A percentile compares a stretch with the other conserved stretches of the same genome.
Evolutionary conservation across 2,329 filamentous ascomycete genomes (phyloP).

Genomic region (Trichothecium sympodiale): DNA sequence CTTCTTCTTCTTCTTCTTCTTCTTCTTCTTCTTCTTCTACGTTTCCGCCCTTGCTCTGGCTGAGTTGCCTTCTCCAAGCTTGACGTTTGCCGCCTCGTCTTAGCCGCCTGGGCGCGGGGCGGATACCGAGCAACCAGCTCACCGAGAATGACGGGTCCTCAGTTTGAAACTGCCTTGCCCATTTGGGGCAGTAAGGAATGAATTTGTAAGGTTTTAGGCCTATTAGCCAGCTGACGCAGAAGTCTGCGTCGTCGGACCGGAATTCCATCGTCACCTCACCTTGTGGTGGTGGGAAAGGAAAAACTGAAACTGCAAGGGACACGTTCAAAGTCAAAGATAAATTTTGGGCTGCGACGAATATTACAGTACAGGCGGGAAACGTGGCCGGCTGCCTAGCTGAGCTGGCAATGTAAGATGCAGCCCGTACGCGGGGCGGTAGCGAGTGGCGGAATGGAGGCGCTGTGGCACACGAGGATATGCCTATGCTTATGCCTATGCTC

Average conservation of each 20-base stretch:
- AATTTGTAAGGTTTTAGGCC: constrained; percentile 10
- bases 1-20: background rate
- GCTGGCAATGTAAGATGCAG: constrained; percentile 3
- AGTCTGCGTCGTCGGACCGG: constrained; percentile 12
- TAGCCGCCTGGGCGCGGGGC: background rate
- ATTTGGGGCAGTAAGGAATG: background rate
- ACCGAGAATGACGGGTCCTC: constrained; percentile 2
- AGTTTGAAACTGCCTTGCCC: constrained; percentile 2
- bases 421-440: too few relatives aligned
- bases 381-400: background rate
- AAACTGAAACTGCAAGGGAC: constrained; percentile 6
- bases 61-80: background rate
- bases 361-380: background rate
- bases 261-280: constrained; percentile 12
- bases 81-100: background rate
- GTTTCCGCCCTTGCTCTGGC: background rate
- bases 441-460: too few relatives aligned
- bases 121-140: constrained; percentile 4
- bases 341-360: background rate
- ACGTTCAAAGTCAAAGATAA: too few relatives aligned
- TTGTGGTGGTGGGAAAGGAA: constrained; percentile 6
- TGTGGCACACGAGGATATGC: too few relatives aligned
- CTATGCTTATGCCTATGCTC: too few relatives aligned
- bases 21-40: background rate
- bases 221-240: constrained; percentile 17